Evolutionary conservation across 305 asterid genomes (phyloP), one percentile per base, ranked within the genome.

Genomic region (Fraxinus xanthoxyloides): DNA sequence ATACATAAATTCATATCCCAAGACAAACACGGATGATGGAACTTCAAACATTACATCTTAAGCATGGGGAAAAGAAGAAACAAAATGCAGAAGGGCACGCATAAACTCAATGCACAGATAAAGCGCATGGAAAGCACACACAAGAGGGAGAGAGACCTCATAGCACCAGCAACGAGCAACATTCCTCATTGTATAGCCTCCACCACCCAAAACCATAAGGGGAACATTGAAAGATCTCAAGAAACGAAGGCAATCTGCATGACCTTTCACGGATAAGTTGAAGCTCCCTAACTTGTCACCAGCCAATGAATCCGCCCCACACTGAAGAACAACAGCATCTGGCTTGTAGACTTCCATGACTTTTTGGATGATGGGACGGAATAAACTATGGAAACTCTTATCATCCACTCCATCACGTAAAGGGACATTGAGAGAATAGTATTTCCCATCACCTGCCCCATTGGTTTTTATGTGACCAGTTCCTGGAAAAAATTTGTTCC

Each of bases 101-200:
- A 51, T 51, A 17, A 17, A 48, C 21, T 48, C 17, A n/a, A n/a
- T n/a, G 40, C 59, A 74, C 17, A 1, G 56, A 36, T 15, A 19
- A 19, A 19, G 56, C 26, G 0, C 28, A 5, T 76, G 61, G n/a
- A 28, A 54, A 46, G 31, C 8, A 56, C 21, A 75, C 73, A 67
- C n/a, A 24, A 80, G 75, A 81, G 56, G 54, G 75, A 77, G 82
- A 77, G 74, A 61, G n/a, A 89, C 92, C 90, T 91, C 94, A 80
- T 89, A 89, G 82, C 90, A 87, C 94, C 94, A 91, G 85, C 94
- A 91, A 46, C 94, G 90, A 15, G 94, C 91, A 36, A 91, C 94
- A 79, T 91, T 91, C 35, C 94, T 85, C 6, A 91, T 91, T 9
- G 94, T 91, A 80, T 91, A 91, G 12, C 94, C 94, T 78, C 92